A percentile compares a stretch with the other conserved stretches of the same genome.
Evolutionary conservation across 441 rosid genomes (phyloP).

Genomic region (Erysimum cheiri): DNA sequence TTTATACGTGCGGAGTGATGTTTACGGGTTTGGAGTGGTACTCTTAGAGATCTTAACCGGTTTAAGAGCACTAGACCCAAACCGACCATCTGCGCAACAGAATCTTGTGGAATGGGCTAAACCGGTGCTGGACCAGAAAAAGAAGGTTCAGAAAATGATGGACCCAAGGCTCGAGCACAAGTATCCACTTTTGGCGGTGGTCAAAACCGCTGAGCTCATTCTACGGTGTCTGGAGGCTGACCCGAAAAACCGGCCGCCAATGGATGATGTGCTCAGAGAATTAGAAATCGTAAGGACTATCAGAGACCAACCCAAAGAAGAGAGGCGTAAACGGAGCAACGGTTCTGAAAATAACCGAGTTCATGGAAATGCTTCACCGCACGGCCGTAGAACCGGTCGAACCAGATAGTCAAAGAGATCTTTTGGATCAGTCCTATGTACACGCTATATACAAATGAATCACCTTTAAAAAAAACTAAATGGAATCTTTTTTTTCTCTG

Average conservation of each 20-base stretch:
- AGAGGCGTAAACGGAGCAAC: conserved; percentile 34
- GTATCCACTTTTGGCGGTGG: conserved; percentile 63
- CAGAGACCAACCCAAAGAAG: conserved; percentile 45
- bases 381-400: conserved; percentile 36
- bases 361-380: conserved; percentile 29
- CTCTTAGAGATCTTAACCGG: conserved; percentile 83
- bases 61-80: conserved; percentile 59
- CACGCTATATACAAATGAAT: conserved; percentile 10
- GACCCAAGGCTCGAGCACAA: conserved; percentile 64
- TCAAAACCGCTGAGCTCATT: conserved; percentile 56
- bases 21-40: conserved; percentile 91
- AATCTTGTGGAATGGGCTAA: conserved; percentile 70
- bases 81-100: conserved; percentile 53
- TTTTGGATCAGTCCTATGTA: conserved; percentile 18
- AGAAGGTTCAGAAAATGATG: conserved; percentile 66
- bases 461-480: neutral
- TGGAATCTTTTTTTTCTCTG: conserved; percentile 30
- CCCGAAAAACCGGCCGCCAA: conserved; percentile 70
- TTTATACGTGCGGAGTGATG: conserved; percentile 83
- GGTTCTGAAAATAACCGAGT: conserved; percentile 36
- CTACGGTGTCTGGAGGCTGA: conserved; percentile 64
- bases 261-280: conserved; percentile 63
- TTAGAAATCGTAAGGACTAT: conserved; percentile 48
- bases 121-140: conserved; percentile 53
- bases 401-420: conserved; percentile 29